Evolutionary conservation across 2,329 filamentous ascomycete species (phyloP).

Genomic region (Pseudogymnoascus sp.): DNA sequence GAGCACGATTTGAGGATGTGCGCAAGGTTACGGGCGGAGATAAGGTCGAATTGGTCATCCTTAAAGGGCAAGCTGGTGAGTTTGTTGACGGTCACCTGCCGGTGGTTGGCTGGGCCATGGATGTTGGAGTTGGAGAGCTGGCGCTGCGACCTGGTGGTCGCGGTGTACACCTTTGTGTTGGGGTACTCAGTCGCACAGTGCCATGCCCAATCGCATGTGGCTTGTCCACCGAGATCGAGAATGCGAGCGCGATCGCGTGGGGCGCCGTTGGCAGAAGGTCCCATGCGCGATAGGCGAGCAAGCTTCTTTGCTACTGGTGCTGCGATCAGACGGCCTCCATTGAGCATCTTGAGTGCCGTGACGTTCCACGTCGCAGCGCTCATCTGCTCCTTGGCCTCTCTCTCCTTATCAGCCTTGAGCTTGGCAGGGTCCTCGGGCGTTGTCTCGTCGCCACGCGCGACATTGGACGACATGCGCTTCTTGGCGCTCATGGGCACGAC

Average conservation of each 20-base stretch:
- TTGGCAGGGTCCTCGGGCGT: slow-evolving; percentile 55
- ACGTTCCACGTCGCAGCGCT: slow-evolving; percentile 53
- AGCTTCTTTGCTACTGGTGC: slow-evolving; percentile 57
- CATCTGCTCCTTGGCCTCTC: slow-evolving; percentile 70
- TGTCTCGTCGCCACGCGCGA: slow-evolving; percentile 62
- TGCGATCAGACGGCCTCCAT: slow-evolving; percentile 55
- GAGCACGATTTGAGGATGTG: slow-evolving; percentile 67
- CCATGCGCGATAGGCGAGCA: slow-evolving; percentile 44
- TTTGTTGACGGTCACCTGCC: slow-evolving; percentile 67
- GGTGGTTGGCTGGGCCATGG: slow-evolving; percentile 79
- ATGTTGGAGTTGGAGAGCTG: slow-evolving; percentile 67
- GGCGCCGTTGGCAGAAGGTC: slow-evolving; percentile 36
- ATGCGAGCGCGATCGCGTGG: slow-evolving; percentile 54
- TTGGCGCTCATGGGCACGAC: slow-evolving; percentile 60
- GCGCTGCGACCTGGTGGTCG: slow-evolving; percentile 63
- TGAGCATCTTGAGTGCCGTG: slow-evolving; percentile 51
- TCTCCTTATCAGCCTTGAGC: slow-evolving; percentile 65
- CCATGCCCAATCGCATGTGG: slow-evolving; percentile 93
- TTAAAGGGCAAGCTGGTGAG: slow-evolving; percentile 79
- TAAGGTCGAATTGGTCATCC: slow-evolving; percentile 78
- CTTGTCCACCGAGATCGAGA: slow-evolving; percentile 78
- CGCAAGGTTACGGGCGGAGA: slow-evolving; percentile 83
- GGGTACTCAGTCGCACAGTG: slow-evolving; percentile 80
- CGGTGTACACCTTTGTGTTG: slow-evolving; percentile 79
- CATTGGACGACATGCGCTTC: slow-evolving; percentile 63